Evolutionary conservation across 2,329 filamentous ascomycete genomes (phyloP), one percentile per base, ranked within the genome.

Genomic region (Beauveria scarabaeidicola): DNA sequence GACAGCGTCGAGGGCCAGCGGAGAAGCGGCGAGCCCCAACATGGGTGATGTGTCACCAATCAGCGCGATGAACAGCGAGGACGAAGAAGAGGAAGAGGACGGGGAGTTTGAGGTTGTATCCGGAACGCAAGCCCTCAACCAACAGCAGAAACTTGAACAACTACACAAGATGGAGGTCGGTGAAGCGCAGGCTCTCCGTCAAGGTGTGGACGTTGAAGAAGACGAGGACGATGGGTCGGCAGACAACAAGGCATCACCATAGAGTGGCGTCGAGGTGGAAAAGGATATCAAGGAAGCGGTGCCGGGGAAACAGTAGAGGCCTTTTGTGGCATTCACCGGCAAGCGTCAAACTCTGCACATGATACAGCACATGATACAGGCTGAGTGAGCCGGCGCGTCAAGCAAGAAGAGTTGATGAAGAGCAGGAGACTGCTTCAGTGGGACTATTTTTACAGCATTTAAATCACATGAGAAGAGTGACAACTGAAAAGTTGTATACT

Each of bases 131-230:
- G 70, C 75, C 3, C 66, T 81, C 11, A 71, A 75, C 61, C 74
- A 77, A 61, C 72, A 79, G 65, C 74, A 78, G 64, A 81, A 82
- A 69, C 56, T 71, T 54, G 76, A 81, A 60, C 79, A 77, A 57
- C 73, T 85, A 17, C 82, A 84, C 66, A 75, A 78, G 65, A 85
- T 85, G 82, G 82, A 85, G 64, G 77, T 82, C 2, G 80, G 78
- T 60, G 82, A 85, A 66, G 82, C 81, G 13, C 77, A 76, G 2
- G 82, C 81, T 9, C 70, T 84, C 5, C 71, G 69, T 58, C 72
- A 70, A 67, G 69, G 72, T 55, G 66, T 75, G 25, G 72, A 74
- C 17, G 69, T 70, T 2, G 73, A 75, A 2, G 69, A 74, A 1
- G 73, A 75, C 1, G 75, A 77, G 9, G 63, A 72, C 21, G 69